Percentiles rank a stretch among this genome's conserved stretches.
phyloP scores from a whole-genome alignment of 352 stramenopile genomes.

The Globisporangium cederbergense region DNA sequence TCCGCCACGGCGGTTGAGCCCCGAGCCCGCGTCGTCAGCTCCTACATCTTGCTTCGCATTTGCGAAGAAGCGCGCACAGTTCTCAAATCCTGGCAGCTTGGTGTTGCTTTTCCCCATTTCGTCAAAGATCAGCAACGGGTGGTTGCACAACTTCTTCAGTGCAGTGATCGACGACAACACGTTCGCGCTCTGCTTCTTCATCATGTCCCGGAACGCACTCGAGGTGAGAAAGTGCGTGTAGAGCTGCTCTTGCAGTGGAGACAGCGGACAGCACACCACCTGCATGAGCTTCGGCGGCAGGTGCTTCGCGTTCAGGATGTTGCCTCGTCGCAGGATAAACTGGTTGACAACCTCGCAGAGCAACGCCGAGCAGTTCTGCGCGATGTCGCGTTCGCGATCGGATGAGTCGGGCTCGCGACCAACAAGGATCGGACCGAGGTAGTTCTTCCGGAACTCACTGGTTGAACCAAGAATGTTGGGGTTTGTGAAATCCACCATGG shows the following conservation, averaged over 20 bases:
- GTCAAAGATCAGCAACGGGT: conserved; percentile 93
- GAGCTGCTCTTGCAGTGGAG: conserved; percentile 94
- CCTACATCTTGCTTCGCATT: conserved; percentile 24
- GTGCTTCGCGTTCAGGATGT: conserved; percentile 98
- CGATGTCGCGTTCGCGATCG: conserved; percentile 67
- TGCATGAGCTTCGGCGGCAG: conserved; percentile 98
- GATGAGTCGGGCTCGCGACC: conserved; percentile 89
- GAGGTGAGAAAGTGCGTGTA: conserved; percentile 95
- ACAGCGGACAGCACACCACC: conserved; percentile 97
- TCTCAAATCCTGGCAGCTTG: conserved; percentile 78
- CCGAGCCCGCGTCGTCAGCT: background rate
- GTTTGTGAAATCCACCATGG: conserved; percentile 94
- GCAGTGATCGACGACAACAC: conserved; percentile 87
- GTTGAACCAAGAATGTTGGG: conserved; percentile 76
- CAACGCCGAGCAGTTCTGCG: conserved; percentile 90
- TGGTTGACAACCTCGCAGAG: conserved; percentile 97
- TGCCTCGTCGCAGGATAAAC: conserved; percentile 97
- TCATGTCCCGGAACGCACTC: conserved; percentile 95
- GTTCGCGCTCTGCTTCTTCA: conserved; percentile 92
- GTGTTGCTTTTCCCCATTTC: conserved; percentile 79
- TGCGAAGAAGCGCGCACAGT: conserved; percentile 65
- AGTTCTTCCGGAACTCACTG: conserved; percentile 93
- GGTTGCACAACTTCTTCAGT: conserved; percentile 98
- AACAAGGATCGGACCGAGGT: conserved; percentile 85
- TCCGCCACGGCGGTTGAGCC: conserved; percentile 29